Evolutionary conservation across 208 protist genomes (phyloP).

Genomic region (Crithidia fasciculata): DNA sequence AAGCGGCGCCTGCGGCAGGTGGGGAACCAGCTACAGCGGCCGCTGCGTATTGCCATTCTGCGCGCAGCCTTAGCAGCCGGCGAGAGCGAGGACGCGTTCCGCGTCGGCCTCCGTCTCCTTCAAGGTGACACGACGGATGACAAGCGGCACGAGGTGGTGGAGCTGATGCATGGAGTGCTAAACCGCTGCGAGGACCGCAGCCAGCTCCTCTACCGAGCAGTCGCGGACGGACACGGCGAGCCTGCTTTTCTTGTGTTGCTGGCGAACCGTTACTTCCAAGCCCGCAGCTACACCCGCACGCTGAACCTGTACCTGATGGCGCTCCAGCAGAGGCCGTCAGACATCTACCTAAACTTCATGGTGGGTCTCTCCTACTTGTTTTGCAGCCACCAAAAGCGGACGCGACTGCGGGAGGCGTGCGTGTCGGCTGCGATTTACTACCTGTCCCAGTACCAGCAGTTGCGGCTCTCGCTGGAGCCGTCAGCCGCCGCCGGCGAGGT

Average conservation of each 20-base stretch:
- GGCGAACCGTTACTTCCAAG: slow-evolving; percentile 80
- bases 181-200: slow-evolving; percentile 62
- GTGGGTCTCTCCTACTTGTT: slow-evolving; percentile 76
- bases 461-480: slow-evolving; percentile 50
- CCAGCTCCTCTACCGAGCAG: slow-evolving; percentile 56
- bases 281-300: slow-evolving; percentile 70
- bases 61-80: slow-evolving; percentile 72
- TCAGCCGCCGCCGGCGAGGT: slow-evolving; percentile 60
- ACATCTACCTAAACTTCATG: slow-evolving; percentile 80
- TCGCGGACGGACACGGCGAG: slow-evolving; percentile 53
- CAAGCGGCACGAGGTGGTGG: slow-evolving; percentile 68
- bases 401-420: slow-evolving; percentile 61
- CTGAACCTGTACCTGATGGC: slow-evolving; percentile 81
- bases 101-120: slow-evolving; percentile 78
- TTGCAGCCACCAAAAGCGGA: slow-evolving; percentile 81
- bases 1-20: slow-evolving; percentile 54
- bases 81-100: slow-evolving; percentile 84
- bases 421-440: slow-evolving; percentile 83
- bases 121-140: slow-evolving; percentile 66
- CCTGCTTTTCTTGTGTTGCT: slow-evolving; percentile 69
- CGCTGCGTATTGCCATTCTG: slow-evolving; percentile 79
- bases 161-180: slow-evolving; percentile 81
- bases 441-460: slow-evolving; percentile 68
- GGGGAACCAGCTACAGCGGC: slow-evolving; percentile 59
- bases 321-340: slow-evolving; percentile 57